phyloP scores from a whole-genome alignment of 2,329 filamentous ascomycete genomes.

The Diplodia intermedia region DNA sequence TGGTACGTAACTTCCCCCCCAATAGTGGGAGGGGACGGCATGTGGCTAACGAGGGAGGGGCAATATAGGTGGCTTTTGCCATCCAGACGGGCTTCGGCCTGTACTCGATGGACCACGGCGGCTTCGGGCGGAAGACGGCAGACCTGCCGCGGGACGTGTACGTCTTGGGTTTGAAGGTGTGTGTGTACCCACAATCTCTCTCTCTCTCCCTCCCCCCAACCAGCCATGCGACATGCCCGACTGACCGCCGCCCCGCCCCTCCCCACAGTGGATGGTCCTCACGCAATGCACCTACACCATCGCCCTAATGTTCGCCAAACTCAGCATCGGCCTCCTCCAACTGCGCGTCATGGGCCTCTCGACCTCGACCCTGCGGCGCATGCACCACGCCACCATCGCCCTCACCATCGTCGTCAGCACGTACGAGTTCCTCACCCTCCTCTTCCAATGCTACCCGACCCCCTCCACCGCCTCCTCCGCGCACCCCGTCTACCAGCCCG shows the following conservation, averaged over 20 bases:
- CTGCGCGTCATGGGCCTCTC: constrained; percentile 27
- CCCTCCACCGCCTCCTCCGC: no score
- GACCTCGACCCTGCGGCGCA: constrained; percentile 1
- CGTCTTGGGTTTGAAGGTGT: neutral
- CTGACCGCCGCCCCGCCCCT: no score
- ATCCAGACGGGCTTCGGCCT: constrained; percentile 11
- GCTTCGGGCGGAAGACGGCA: constrained; percentile 5
- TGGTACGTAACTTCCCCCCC: neutral
- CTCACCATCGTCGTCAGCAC: neutral
- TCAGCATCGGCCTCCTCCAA: constrained; percentile 26
- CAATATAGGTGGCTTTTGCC: neutral
- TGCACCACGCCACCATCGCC: constrained; percentile 23
- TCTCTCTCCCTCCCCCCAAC: no score
- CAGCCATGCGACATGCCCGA: neutral
- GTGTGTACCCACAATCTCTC: no score
- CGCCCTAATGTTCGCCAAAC: constrained; percentile 19
- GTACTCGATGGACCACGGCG: constrained; percentile 5
- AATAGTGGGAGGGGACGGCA: no score
- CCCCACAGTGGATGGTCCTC: constrained; percentile 7
- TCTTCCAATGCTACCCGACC: constrained; percentile 26
- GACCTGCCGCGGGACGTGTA: neutral
- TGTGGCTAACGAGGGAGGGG: no score
- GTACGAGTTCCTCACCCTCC: constrained; percentile 15
- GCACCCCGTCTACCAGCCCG: neutral
- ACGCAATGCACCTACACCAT: constrained; percentile 23